Evolutionary conservation across 306 rosid genomes (phyloP), one percentile per base, ranked within the genome.

Genomic region (Astragalus membranaceus): DNA sequence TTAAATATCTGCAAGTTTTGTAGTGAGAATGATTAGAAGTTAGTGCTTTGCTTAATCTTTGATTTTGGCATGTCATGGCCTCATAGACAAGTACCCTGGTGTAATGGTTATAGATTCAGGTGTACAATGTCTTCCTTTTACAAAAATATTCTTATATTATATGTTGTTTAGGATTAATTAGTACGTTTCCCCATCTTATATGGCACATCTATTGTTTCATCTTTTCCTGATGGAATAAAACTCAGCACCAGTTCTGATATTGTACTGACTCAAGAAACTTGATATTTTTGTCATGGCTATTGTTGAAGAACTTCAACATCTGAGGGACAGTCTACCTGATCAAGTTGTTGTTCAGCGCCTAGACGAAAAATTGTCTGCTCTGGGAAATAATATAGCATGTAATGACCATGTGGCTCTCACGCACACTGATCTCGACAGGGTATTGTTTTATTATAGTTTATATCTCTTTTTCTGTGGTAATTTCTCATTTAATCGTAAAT

Each of bases 381-480:
- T 89, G 14, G 96, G 96, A 60, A 92, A 92, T 77, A 87, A 93
- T 50, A 85, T 92, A 20, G 87, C 93, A 1, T 92, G 97, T 83
- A 92, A 92, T 72, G 97, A 92, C 67, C 86, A 88, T 71, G 97
- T 92, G 57, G 97, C 96, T 80, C 91, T 89, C 67, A 46, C 96
- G 1, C 97, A 88, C 84, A 79, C 94, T 17, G 96, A 92, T 78
- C 97, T 89, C 36, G 96, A 87, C 81, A 85, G 32, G 88, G 96
- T 88, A 85, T 32, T 54, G 35, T 44, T 14, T 52, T 61, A 29
- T 51, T 56, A 11, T 53, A 63, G 6, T 36, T 29, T 7, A 5
- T 59, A 33, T 35, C 23, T 6, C 35, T 57, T 63, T 63, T 14
- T 30, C 64, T 33, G 36, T 13, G 14, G 20, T 41, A 50, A 53